Conservation (phyloP, 805 yeast genomes). For the Ogataea methylovora region DNA sequence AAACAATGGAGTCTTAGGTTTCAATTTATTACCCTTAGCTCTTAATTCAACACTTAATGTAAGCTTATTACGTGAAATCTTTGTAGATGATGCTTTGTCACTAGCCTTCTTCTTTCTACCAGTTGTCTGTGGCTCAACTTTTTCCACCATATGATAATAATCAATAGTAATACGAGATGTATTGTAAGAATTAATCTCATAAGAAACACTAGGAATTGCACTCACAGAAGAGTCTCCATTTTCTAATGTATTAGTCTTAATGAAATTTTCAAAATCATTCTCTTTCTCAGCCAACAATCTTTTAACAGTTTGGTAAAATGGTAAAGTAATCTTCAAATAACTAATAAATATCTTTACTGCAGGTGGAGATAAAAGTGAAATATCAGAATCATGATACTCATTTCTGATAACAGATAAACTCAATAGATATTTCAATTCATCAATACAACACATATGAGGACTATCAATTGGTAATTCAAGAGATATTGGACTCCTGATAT, state of each 20-base stretch:
- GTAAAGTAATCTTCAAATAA: conserved; percentile 22
- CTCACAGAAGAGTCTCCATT: conserved; percentile 5
- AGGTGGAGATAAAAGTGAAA: conserved; percentile 10
- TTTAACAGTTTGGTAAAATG: conserved; percentile 16
- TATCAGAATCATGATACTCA: background rate
- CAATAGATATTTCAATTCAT: conserved; percentile 15
- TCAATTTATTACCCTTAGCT: conserved; percentile 11
- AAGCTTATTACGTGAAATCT: background rate
- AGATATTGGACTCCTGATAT: conserved; percentile 5
- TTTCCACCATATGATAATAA: conserved; percentile 16
- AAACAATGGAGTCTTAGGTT: conserved; percentile 15
- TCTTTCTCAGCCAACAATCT: conserved; percentile 8
- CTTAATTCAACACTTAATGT: conserved; percentile 12
- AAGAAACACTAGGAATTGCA: conserved; percentile 13
- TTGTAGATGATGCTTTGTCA: background rate
- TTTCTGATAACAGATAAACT: background rate
- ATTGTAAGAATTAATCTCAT: conserved; percentile 12
- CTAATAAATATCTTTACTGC: conserved; percentile 18
- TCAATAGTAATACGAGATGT: conserved; percentile 17
- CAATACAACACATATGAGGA: conserved; percentile 21
- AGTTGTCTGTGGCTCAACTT: conserved; percentile 13
- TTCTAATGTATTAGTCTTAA: conserved; percentile 7
- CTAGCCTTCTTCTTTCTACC: background rate
- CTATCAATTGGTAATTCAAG: conserved; percentile 19
- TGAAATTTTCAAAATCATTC: conserved; percentile 5